Base-by-base conservation (phyloP, 805 yeast genomes). In the Cyberlindnera maclurae region DNA sequence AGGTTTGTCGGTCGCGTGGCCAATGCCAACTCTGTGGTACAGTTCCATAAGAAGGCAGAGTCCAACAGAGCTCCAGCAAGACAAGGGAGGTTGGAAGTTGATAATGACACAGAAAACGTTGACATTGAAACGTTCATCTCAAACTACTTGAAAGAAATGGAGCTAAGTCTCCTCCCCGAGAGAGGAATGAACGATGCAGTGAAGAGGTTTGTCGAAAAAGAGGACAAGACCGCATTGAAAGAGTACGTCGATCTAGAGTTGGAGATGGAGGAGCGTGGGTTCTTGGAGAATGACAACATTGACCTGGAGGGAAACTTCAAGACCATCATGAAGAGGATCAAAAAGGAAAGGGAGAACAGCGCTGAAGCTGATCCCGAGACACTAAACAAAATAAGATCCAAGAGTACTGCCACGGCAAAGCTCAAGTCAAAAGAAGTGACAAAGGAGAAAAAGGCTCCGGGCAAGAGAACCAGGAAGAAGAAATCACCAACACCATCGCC, bases 1-100 rank as follows among this genome's bases (percentile, higher is more conserved):
- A 66, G 86, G 51, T 93, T 90, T 66, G 95, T 84, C 5, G 96
- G 96, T 0, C 70, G 69, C 44, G 93, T 90, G 2, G 98, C 97
- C 4, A 93, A 93, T 57, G 77, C 80, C n/a, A 81, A 85, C 51
- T 94, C 88, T 51, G 85, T 89, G 8, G 74, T 90, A 3, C 79
- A 77, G 34, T 82, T 83, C 55, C 75, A 75, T 52, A 72, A 75
- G 54, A 75, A 70, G 46, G 67, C 53, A 57, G 67, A 37, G 28
- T 18, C 40, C 2, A 22, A 13, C 4, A 26, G 9, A 24, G 34
- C 40, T 18, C 29, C 44, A 8, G 26, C 34, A 8, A 42, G 33
- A 16, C 32, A 31, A 33, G 40, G 35, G 26, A 45, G 38, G 15
- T 20, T 42, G 5, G 40, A 27, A 27, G 28, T 31, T 13, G 44